Percentiles rank a stretch among this genome's conserved stretches.
phyloP scores from a whole-genome alignment of 768 basidiomycete genomes.

The Pisolithus orientalis region DNA sequence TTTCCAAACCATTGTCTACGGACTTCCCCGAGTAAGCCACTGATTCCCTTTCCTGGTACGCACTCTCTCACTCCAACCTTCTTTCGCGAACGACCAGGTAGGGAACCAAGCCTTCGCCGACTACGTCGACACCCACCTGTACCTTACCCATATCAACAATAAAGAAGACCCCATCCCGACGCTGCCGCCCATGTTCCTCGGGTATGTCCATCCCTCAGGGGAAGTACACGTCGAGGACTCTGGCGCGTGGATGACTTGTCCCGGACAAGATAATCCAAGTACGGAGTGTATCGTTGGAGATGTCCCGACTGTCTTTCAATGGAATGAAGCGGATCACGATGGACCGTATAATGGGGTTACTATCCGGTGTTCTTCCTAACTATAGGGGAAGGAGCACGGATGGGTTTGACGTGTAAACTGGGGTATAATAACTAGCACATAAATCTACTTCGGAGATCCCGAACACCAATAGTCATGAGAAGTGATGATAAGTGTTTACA shows the following conservation, averaged over 20 bases:
- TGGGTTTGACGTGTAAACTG: too few species aligned
- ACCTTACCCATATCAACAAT: conserved; percentile 53
- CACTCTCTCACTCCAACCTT: not conserved
- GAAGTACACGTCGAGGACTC: conserved; percentile 41
- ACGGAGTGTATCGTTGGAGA: conserved; percentile 18
- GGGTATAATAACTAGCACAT: too few species aligned
- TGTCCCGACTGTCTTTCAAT: conserved; percentile 36
- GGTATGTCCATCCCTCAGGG: conserved; percentile 34
- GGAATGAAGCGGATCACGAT: conserved; percentile 39
- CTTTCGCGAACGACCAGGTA: conserved; percentile 19
- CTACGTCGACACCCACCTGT: conserved; percentile 41
- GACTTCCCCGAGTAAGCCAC: conserved; percentile 29
- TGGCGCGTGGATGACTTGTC: conserved; percentile 47
- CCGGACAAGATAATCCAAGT: conserved; percentile 57
- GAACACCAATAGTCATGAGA: too few species aligned
- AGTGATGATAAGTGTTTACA: too few species aligned
- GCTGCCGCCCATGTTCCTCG: conserved; percentile 30
- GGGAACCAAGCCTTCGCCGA: conserved; percentile 59
- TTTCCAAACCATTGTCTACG: conserved; percentile 28
- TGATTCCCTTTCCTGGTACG: too few species aligned
- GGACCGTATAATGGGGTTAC: conserved; percentile 30
- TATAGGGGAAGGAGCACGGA: too few species aligned
- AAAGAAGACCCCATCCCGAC: conserved; percentile 34
- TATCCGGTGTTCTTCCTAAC: conserved; percentile 21
- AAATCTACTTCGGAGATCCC: too few species aligned